These are phyloP conservation scores for Rhizophora mangle DNA, from an alignment of 345 rosid species.

Conservation along the genomic window DNA sequence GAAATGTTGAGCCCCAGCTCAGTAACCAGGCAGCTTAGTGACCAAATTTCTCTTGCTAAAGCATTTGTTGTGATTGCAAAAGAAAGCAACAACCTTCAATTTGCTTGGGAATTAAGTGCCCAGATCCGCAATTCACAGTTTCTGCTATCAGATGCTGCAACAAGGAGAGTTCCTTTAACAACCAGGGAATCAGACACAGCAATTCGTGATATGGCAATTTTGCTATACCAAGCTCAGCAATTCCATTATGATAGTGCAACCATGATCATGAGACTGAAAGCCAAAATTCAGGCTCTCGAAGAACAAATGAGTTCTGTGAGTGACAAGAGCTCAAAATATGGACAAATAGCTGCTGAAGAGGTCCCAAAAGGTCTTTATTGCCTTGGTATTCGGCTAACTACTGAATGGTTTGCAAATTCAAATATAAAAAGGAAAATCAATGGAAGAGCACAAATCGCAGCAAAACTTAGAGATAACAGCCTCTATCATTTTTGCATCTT, in stretches of 20 bases:
- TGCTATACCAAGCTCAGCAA: slow-evolving; percentile 86
- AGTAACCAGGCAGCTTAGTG: slow-evolving; percentile 74
- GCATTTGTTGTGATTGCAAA: slow-evolving; percentile 87
- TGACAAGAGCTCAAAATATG: slow-evolving; percentile 84
- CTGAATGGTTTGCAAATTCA: slow-evolving; percentile 65
- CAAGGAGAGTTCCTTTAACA: slow-evolving; percentile 65
- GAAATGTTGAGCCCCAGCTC: slow-evolving; percentile 79
- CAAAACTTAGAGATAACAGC: slow-evolving; percentile 52
- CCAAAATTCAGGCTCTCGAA: slow-evolving; percentile 73
- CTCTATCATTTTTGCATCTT: slow-evolving; percentile 79
- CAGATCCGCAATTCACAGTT: slow-evolving; percentile 85
- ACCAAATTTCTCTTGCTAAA: slow-evolving; percentile 89
- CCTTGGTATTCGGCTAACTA: slow-evolving; percentile 73
- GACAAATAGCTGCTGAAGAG: slow-evolving; percentile 97
- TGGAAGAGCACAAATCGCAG: slow-evolving; percentile 38
- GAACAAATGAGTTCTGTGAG: slow-evolving; percentile 63
- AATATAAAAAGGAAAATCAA: slow-evolving; percentile 39
- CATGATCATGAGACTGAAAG: slow-evolving; percentile 90
- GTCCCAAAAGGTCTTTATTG: slow-evolving; percentile 92
- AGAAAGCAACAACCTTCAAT: slow-evolving; percentile 88
- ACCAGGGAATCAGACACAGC: slow-evolving; percentile 68
- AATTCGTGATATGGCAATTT: slow-evolving; percentile 74
- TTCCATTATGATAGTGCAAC: slow-evolving; percentile 89
- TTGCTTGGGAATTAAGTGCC: slow-evolving; percentile 95
- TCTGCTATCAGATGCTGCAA: slow-evolving; percentile 74